Evolutionary conservation across 1,284 basidiomycete genomes (phyloP), one percentile per base, ranked within the genome.

Genomic region (Tilletiaria anomala): DNA sequence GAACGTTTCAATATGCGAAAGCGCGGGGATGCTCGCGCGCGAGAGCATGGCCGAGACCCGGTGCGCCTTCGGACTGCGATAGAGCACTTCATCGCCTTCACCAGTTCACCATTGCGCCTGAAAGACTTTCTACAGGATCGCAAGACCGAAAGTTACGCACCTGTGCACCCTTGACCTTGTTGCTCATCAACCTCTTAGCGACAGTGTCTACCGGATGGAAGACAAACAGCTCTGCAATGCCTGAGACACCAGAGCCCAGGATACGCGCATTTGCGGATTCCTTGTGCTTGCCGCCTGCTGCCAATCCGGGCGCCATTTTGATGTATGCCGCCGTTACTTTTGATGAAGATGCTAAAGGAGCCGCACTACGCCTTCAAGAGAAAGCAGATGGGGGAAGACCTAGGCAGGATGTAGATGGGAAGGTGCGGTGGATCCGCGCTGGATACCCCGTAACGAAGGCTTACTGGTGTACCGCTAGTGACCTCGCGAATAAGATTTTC

Each of bases 121-220:
- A n/a, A n/a, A n/a, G n/a, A n/a, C n/a, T n/a, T n/a, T n/a, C n/a
- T n/a, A n/a, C n/a, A n/a, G n/a, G n/a, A n/a, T n/a, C n/a, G n/a
- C n/a, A n/a, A n/a, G 10, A 2, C 8, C 22, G 10, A 15, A n/a
- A n/a, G n/a, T n/a, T n/a, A n/a, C 43, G 18, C 35, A 47, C 40
- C 29, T 50, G 50, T 11, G 47, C 40, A 14, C 51, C 43, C 1
- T 45, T 32, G 14, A 48, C 42, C 46, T 64, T 66, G 78, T 96
- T 94, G 68, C 85, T 88, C 91, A 96, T 96, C 48, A 97, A 71
- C 32, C 91, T 80, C 71, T 97, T 97, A 16, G 91, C 87, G 46
- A 96, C 80, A 1, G 91, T 97, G 71, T 96, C 89, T 45, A 68
- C 67, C 11, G 68, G 68, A 50, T 69, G 68, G 56, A 70, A 69